Percentiles rank a stretch among this genome's conserved stretches.
Conservation (phyloP, 2,329 filamentous ascomycete genomes). For the Dactylonectria estremocensis region DNA sequence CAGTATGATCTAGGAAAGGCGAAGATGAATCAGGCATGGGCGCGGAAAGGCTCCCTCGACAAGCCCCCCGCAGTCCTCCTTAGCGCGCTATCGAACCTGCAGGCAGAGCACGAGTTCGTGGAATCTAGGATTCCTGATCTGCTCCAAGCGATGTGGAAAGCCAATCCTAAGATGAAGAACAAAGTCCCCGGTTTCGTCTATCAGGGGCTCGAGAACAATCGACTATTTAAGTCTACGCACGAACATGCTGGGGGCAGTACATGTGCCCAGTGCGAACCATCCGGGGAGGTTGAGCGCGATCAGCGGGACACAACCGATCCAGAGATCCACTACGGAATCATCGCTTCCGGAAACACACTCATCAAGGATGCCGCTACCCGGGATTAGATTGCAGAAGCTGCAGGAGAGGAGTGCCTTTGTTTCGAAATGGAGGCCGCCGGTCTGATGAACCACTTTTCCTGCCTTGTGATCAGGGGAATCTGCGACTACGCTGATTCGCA, state of each 20-base stretch:
- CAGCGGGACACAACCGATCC: constrained; percentile 28
- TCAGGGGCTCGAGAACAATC: not conserved
- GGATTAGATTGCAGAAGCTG: not conserved
- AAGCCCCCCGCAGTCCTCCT: constrained; percentile 32
- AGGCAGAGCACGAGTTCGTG: constrained; percentile 32
- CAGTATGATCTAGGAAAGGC: no score
- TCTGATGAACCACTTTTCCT: not conserved
- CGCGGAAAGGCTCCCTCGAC: constrained; percentile 27
- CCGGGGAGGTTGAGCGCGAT: constrained; percentile 11
- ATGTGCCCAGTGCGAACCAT: constrained; percentile 23
- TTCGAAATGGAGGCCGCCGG: constrained; percentile 51
- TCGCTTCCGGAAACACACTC: constrained; percentile 35
- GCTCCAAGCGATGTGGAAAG: constrained; percentile 11
- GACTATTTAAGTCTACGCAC: not conserved
- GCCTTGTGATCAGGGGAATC: no score
- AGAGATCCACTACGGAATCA: constrained; percentile 35
- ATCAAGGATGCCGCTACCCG: constrained; percentile 38
- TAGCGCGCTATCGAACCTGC: constrained; percentile 23
- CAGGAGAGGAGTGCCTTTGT: constrained; percentile 18
- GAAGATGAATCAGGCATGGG: no score
- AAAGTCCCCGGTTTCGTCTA: not conserved
- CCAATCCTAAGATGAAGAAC: not conserved
- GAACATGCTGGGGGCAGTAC: no score
- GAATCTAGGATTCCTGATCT: constrained; percentile 5
- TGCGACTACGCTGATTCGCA: no score